phyloP scores from a whole-genome alignment of 164 flowering plant genomes.

The Warburgia ugandensis region DNA sequence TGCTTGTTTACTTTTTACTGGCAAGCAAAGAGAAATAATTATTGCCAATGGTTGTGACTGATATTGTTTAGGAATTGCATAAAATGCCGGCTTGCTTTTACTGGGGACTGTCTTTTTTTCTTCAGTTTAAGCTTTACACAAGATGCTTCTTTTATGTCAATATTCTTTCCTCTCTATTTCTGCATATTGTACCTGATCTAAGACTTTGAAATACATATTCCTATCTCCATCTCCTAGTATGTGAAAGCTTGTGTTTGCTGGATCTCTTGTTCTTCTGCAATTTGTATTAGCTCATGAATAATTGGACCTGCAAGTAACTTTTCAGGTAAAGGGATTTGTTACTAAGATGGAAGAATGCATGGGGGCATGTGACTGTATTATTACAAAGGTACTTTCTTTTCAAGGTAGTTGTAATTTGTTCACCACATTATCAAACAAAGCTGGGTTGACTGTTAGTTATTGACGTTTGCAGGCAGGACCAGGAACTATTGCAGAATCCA shows the following conservation, averaged over 20 bases:
- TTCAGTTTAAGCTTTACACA: no score
- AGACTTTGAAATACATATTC: no score
- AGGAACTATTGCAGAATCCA: constrained; percentile 95
- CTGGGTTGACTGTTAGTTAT: constrained; percentile 2
- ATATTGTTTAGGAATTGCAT: no score
- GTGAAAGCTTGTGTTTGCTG: background rate
- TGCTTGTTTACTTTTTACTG: no score
- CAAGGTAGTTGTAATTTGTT: background rate
- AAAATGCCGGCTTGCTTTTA: no score
- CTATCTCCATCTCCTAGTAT: no score
- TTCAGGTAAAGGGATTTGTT: constrained; percentile 88
- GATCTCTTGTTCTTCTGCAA: background rate
- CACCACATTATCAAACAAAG: background rate
- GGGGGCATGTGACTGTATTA: constrained; percentile 99
- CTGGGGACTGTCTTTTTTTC: no score
- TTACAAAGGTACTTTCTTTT: constrained; percentile 98
- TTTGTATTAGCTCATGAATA: background rate
- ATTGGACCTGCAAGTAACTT: background rate
- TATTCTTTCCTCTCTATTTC: no score
- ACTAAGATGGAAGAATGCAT: constrained; percentile 94
- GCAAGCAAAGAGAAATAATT: no score
- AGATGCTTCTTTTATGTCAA: no score
- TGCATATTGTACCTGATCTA: no score
- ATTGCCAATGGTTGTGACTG: no score
- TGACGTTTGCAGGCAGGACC: constrained; percentile 74